These are phyloP conservation scores for Uncinocarpus reesii DNA, from an alignment of 2,329 filamentous ascomycete genomes.

Conservation along the genomic window DNA sequence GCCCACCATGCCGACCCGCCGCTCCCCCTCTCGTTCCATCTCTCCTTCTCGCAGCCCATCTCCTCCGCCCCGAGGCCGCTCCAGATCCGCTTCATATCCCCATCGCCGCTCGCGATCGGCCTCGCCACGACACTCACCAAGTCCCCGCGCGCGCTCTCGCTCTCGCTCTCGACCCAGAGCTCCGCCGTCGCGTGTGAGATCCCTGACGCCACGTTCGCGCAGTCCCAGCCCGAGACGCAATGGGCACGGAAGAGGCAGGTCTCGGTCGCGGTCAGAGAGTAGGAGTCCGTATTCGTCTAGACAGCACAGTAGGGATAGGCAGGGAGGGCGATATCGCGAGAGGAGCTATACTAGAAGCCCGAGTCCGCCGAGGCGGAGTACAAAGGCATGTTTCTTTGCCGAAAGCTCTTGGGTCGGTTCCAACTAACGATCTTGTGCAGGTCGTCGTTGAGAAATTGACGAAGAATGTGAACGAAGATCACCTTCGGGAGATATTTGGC, in stretches of 20 bases:
- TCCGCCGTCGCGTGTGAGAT: slow-evolving; percentile 7
- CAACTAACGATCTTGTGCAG: slow-evolving; percentile 36
- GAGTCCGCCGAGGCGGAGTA: slow-evolving; percentile 25
- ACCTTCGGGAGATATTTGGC: slow-evolving; percentile 85
- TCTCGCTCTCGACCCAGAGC: slow-evolving; percentile 19
- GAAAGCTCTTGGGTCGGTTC: neutral
- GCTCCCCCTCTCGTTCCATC: neutral
- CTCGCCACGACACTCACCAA: slow-evolving; percentile 24
- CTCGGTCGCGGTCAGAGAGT: slow-evolving; percentile 11
- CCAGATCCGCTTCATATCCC: slow-evolving; percentile 7
- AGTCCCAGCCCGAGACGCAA: slow-evolving; percentile 17
- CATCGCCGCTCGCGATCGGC: slow-evolving; percentile 18
- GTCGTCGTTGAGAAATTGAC: slow-evolving; percentile 94
- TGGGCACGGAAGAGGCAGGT: slow-evolving; percentile 18
- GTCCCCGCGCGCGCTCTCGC: slow-evolving; percentile 16
- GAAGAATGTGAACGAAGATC: slow-evolving; percentile 82
- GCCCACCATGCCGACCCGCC: slow-evolving; percentile 7
- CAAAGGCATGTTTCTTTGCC: slow-evolving; percentile 24
- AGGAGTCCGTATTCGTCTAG: slow-evolving; percentile 21
- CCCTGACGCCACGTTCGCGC: slow-evolving; percentile 3
- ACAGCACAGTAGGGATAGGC: slow-evolving; percentile 34
- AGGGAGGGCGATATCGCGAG: slow-evolving; percentile 30
- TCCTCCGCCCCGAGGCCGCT: slow-evolving; percentile 4
- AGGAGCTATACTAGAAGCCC: slow-evolving; percentile 30
- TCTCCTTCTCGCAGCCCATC: slow-evolving; percentile 9